Conservation (phyloP, 345 rosid genomes). For the Citrus maxima region DNA sequence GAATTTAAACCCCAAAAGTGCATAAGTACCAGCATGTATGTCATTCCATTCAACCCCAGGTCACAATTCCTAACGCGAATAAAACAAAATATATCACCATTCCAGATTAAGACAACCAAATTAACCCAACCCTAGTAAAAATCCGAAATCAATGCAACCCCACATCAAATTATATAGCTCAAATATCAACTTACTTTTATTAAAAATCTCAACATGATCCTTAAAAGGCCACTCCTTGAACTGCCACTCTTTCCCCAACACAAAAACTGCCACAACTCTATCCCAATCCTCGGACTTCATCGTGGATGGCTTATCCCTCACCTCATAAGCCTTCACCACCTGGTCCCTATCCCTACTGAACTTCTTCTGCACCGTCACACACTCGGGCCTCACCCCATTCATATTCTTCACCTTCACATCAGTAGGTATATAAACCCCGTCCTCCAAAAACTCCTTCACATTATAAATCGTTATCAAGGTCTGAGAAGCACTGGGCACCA, state of each 20-base stretch:
- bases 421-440: conserved; percentile 77
- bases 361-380: conserved; percentile 96
- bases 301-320: conserved; percentile 86
- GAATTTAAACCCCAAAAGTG: neutral
- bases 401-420: conserved; percentile 88
- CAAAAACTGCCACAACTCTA: conserved; percentile 83
- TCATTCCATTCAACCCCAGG: neutral
- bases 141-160: neutral
- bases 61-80: neutral
- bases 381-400: conserved; percentile 84
- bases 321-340: conserved; percentile 90
- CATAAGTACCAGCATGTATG: neutral
- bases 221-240: conserved; percentile 98
- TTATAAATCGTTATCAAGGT: conserved; percentile 86
- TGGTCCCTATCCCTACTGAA: conserved; percentile 84
- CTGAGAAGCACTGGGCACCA: conserved; percentile 93
- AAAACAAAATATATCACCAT: neutral
- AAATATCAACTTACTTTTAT: conserved; percentile 57
- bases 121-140: neutral
- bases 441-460: conserved; percentile 92
- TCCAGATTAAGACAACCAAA: neutral
- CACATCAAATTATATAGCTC: neutral
- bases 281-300: conserved; percentile 92
- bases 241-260: conserved; percentile 98
- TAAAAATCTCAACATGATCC: conserved; percentile 93